Evolutionary conservation across 306 rosid species (phyloP).

Genomic region (Malus sylvestris): DNA sequence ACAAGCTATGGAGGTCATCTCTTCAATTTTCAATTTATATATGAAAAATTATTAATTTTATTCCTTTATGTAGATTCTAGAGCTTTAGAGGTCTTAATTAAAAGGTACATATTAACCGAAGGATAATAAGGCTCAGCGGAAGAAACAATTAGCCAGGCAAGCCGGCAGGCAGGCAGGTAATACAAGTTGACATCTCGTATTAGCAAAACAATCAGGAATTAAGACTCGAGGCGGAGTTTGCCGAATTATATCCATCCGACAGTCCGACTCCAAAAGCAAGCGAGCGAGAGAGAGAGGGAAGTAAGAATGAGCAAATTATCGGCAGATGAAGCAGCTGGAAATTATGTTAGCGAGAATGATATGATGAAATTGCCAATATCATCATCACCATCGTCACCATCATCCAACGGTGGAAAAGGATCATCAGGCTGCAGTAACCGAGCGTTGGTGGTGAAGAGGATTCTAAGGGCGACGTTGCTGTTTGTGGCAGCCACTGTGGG

Average conservation of each 20-base stretch:
- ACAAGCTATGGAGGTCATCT: too few species aligned
- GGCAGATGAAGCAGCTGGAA: background rate
- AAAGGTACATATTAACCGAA: background rate
- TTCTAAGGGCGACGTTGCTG: background rate
- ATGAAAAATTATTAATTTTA: too few species aligned
- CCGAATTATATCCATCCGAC: too few species aligned
- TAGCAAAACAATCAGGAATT: background rate
- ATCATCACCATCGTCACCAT: background rate
- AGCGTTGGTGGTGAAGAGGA: background rate
- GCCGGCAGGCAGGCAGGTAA: background rate
- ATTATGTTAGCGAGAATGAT: background rate
- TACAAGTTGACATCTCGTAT: background rate
- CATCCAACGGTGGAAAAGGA: background rate
- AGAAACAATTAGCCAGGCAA: background rate
- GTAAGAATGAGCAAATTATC: background rate
- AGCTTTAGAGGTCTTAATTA: too few species aligned
- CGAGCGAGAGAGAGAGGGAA: too few species aligned
- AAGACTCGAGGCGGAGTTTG: background rate
- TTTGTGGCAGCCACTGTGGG: slow-evolving; percentile 28
- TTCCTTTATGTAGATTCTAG: too few species aligned
- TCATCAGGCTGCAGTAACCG: background rate
- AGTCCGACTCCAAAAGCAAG: too few species aligned
- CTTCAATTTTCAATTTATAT: too few species aligned
- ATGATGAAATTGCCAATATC: background rate
- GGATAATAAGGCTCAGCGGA: background rate